Conservation (phyloP, 352 stramenopile genomes). For the Globisporangium splendens region DNA sequence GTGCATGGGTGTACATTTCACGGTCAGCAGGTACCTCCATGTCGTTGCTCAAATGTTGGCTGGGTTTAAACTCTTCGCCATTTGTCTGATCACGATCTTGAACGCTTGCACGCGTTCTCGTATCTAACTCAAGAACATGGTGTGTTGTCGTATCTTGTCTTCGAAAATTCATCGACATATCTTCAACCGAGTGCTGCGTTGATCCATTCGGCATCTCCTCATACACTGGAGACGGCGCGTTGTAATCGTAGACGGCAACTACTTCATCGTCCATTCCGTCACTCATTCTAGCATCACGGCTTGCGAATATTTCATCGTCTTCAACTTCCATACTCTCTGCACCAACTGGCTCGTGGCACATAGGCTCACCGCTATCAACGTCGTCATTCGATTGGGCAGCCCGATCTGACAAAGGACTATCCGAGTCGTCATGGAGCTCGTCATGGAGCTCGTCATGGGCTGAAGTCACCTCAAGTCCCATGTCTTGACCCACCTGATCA, state of each 20-base stretch:
- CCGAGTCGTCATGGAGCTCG: neutral
- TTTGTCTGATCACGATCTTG: too few relatives aligned
- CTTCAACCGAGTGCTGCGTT: neutral
- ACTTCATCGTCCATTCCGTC: constrained; percentile 5
- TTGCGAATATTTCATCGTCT: neutral
- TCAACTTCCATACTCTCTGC: neutral
- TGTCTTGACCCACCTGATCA: neutral
- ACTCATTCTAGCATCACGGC: neutral
- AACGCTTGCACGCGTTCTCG: too few relatives aligned
- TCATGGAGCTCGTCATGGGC: neutral
- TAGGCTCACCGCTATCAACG: neutral
- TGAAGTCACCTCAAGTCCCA: neutral
- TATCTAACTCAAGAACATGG: too few relatives aligned
- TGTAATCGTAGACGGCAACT: neutral
- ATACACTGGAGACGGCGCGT: neutral
- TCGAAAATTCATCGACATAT: neutral
- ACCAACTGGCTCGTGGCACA: neutral
- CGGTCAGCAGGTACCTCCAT: too few relatives aligned
- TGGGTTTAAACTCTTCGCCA: too few relatives aligned
- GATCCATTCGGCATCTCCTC: neutral
- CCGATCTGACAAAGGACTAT: constrained; percentile 5
- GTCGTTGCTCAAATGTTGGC: too few relatives aligned
- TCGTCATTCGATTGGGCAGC: neutral
- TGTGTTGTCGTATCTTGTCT: neutral
- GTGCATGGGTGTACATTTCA: too few relatives aligned